Evolutionary conservation across 495 filamentous ascomycete species (phyloP).

Genomic region (Trichoderma reesei): DNA sequence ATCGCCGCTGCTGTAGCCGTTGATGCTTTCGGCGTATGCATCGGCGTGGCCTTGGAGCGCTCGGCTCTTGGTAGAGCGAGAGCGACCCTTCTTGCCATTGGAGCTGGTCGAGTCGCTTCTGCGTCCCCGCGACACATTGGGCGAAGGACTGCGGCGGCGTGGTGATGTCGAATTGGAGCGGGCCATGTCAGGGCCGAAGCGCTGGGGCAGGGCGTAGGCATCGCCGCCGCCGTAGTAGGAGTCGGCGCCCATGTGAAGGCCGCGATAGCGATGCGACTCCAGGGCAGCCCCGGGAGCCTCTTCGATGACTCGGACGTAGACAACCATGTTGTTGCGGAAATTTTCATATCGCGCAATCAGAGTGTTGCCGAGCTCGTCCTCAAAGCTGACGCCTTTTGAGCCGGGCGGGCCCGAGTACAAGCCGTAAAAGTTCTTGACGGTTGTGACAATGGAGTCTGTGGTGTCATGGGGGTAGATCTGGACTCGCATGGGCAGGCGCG

Average conservation of each 20-base stretch:
- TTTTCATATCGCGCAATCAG: constrained; percentile 95
- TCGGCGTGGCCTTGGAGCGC: constrained; percentile 51
- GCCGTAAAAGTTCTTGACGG: constrained; percentile 96
- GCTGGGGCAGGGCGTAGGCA: constrained; percentile 39
- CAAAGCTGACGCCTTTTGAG: constrained; percentile 75
- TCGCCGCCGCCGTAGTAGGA: constrained; percentile 21
- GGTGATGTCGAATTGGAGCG: constrained; percentile 57
- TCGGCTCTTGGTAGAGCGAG: constrained; percentile 60
- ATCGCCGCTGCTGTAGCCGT: constrained; percentile 74
- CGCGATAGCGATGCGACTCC: constrained; percentile 26
- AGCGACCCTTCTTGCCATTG: constrained; percentile 51
- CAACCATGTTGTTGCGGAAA: constrained; percentile 76
- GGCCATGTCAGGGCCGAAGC: constrained; percentile 48
- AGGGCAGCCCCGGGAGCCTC: constrained; percentile 43
- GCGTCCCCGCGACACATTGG: constrained; percentile 57
- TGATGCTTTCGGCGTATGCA: constrained; percentile 49
- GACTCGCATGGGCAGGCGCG: constrained; percentile 80
- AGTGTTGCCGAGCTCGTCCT: constrained; percentile 74
- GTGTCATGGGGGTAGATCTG: constrained; percentile 87
- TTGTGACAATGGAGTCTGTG: constrained; percentile 90
- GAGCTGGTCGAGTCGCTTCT: constrained; percentile 66
- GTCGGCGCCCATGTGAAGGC: constrained; percentile 23
- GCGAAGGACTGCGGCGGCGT: constrained; percentile 74
- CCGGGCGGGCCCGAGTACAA: constrained; percentile 60
- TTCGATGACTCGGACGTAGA: constrained; percentile 81